Evolutionary conservation across 78 protist species (phyloP), one percentile per base, ranked within the genome.

Genomic region (Tieghemostelium lacteum): DNA sequence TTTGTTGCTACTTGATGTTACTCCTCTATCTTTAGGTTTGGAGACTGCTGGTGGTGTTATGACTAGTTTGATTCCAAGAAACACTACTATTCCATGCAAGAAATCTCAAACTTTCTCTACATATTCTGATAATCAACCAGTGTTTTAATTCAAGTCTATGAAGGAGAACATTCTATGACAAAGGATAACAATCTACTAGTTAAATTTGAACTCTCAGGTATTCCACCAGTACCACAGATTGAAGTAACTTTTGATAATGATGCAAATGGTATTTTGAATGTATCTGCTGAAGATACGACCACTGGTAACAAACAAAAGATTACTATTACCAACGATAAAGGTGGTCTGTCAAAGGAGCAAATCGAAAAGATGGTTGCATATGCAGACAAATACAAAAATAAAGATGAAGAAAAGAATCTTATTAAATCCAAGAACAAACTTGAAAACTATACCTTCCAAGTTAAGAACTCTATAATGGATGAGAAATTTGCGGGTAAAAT

Each of bases 1-100:
- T 12, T 29, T 94, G 42, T 66, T 96, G 26, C 93, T 97, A 24
- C 85, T 97, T 71, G 98, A 97, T 83, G 97, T 97, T 5, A 78
- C 97, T n/a, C 99, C 99, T 1, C 92, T 97, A 3, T 85, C 99
- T 40, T 95, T 97, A 33, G 99, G 99, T 24, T 87, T 96, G 76
- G 97, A 95, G 97, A 98, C 98, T 14, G 98, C 98, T 55, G 99
- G 99, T 10, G 99, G 99, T 16, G 98, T 97, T 36, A 98, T 99
- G 99, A 96, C 99, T 36, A 31, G 72, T 36, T 91, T 98, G 61
- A 97, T 99, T 73, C 54, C 92, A 89, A 93, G 99, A 71, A 97
- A 97, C 97, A 95, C 99, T 17, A 80, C 98, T 60, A 92, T 99
- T 57, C 99, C 99, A 33, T 86, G 98, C 76, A 94, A 94, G 96